Conservation (phyloP, 768 basidiomycete genomes). For the Lactarius hatsudake region DNA sequence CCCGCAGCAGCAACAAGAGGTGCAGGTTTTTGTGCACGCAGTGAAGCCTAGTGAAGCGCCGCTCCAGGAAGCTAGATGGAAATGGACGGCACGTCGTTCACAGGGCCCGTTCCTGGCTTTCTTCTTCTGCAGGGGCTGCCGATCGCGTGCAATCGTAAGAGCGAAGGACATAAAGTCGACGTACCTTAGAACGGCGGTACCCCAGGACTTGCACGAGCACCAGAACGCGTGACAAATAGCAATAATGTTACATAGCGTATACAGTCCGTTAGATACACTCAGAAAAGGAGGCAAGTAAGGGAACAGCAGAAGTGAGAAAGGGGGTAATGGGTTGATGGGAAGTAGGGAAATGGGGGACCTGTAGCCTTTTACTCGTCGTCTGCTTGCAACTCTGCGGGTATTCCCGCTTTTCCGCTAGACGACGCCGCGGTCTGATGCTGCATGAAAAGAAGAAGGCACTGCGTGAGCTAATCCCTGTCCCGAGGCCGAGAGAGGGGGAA, state of each 20-base stretch:
- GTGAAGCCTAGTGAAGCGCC: background rate
- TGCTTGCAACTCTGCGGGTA: slow-evolving; percentile 13
- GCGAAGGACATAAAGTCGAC: background rate
- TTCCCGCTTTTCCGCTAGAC: slow-evolving; percentile 25
- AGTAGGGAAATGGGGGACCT: background rate
- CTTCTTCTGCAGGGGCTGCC: background rate
- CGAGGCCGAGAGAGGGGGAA: too few relatives aligned
- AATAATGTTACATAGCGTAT: slow-evolving; percentile 25
- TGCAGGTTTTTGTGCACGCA: background rate
- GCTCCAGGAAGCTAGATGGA: background rate
- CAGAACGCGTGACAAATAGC: slow-evolving; percentile 17
- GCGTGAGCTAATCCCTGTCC: background rate
- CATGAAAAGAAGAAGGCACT: background rate
- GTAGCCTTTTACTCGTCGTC: slow-evolving; percentile 23
- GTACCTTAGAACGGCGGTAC: background rate
- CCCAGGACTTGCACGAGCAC: background rate
- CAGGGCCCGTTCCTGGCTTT: background rate
- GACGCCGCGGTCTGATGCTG: slow-evolving; percentile 27
- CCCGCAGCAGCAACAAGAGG: background rate
- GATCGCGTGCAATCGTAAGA: background rate
- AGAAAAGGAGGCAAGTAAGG: background rate
- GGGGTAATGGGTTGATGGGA: too few relatives aligned
- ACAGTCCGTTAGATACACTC: slow-evolving; percentile 23
- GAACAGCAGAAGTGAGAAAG: background rate
- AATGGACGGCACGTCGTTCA: too few relatives aligned